Percentiles rank a stretch among this genome's conserved stretches.
These are phyloP conservation scores for Fusarium protoensiforme DNA, from an alignment of 2,329 filamentous ascomycete genomes.

Conservation along the genomic window DNA sequence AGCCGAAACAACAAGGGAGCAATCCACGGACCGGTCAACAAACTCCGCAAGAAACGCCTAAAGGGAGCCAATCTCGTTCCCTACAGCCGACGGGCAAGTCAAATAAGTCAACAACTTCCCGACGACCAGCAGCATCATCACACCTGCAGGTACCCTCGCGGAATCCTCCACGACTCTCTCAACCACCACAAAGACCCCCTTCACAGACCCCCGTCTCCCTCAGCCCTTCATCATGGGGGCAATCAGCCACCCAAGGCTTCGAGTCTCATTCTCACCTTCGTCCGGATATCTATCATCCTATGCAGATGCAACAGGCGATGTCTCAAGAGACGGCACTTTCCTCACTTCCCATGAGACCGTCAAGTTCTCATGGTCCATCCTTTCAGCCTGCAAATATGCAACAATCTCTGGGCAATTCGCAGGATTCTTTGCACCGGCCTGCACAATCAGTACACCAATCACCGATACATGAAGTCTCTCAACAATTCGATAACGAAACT, in stretches of 20 bases:
- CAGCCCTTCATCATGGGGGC: background rate
- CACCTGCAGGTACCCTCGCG: background rate
- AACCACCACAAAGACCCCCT: background rate
- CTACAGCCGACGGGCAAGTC: background rate
- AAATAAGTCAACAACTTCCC: background rate
- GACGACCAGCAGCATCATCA: background rate
- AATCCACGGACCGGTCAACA: background rate
- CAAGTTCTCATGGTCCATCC: background rate
- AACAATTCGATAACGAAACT: background rate
- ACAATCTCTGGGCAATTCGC: background rate
- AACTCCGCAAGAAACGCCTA: background rate
- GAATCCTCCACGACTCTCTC: background rate
- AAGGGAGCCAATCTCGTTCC: background rate
- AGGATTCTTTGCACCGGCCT: background rate
- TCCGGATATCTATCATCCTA: background rate
- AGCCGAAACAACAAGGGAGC: constrained; percentile 5
- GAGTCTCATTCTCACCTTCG: background rate
- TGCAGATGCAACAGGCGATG: background rate
- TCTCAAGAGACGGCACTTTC: background rate
- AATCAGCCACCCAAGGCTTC: background rate
- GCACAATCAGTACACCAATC: background rate
- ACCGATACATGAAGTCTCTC: background rate
- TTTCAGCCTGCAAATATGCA: background rate
- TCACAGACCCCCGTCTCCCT: background rate
- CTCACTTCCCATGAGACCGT: background rate